Percentiles rank a stretch among this genome's conserved stretches.
Conservation (phyloP, 352 stramenopile species). For the Elongisporangium prolatum region DNA sequence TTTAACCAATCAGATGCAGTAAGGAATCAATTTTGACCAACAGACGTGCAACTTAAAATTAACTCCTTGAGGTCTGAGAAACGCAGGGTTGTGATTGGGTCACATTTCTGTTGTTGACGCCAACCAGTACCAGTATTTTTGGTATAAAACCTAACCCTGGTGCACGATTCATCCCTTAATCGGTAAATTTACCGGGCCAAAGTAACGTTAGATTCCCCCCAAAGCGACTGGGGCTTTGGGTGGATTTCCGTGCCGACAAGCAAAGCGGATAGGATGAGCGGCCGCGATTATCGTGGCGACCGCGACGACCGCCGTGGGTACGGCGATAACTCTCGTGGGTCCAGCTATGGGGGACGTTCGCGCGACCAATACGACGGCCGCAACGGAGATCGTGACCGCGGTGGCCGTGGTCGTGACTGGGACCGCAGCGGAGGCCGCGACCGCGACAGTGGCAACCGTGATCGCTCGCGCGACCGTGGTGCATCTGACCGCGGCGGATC, state of each 20-base stretch:
- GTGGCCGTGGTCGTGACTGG: conserved; percentile 11
- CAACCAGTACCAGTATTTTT: background rate
- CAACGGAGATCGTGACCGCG: conserved; percentile 15
- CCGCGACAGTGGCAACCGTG: conserved; percentile 13
- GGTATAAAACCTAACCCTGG: background rate
- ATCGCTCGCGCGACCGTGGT: conserved; percentile 27
- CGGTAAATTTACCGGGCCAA: background rate
- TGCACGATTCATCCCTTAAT: background rate
- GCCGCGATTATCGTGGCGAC: conserved; percentile 22
- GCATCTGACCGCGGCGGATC: conserved; percentile 4
- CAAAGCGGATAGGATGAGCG: conserved; percentile 10
- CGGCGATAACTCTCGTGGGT: conserved; percentile 12
- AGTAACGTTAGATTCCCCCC: background rate
- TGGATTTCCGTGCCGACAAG: background rate
- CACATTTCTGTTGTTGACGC: background rate
- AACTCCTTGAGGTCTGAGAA: background rate
- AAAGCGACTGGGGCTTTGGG: conserved; percentile 2
- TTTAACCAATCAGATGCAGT: background rate
- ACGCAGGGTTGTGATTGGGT: background rate
- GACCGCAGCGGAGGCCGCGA: conserved; percentile 13
- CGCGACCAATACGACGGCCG: conserved; percentile 3
- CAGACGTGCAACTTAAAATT: background rate
- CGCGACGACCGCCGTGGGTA: conserved; percentile 20
- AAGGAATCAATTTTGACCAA: background rate
- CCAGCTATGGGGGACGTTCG: conserved; percentile 16